phyloP scores from a whole-genome alignment of 2,329 filamentous ascomycete genomes.

The Epichloe sp. region DNA sequence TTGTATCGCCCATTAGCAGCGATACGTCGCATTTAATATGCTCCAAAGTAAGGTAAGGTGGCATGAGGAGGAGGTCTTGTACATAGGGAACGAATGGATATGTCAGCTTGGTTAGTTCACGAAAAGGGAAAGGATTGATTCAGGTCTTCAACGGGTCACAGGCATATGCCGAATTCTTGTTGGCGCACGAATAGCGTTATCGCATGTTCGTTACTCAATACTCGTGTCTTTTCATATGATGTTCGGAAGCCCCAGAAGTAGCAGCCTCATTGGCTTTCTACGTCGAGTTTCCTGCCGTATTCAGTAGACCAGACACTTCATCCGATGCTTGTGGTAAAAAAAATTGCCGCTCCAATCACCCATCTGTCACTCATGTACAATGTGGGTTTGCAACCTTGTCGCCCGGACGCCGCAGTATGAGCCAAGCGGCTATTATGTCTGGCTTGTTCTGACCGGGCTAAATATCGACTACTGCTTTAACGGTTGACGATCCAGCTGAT shows the following conservation, averaged over 20 bases:
- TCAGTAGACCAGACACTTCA: no score
- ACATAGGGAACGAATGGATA: neutral
- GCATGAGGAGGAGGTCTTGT: neutral
- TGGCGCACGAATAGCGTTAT: neutral
- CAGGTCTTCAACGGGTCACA: neutral
- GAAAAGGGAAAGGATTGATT: neutral
- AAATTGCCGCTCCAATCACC: no score
- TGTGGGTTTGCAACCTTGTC: no score
- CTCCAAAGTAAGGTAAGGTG: neutral
- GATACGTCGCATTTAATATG: neutral
- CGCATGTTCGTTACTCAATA: no score
- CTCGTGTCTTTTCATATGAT: neutral
- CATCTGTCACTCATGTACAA: no score
- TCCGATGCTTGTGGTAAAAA: no score
- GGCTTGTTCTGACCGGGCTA: no score
- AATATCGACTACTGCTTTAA: no score
- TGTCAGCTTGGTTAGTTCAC: neutral
- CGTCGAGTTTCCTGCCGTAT: no score
- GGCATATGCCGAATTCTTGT: neutral
- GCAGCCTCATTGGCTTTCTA: neutral
- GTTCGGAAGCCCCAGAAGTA: neutral
- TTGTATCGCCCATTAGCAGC: neutral
- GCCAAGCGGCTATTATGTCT: no score
- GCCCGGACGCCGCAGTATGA: no score
- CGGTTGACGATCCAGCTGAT: no score